Percentiles rank a stretch among this genome's conserved stretches.
These are phyloP conservation scores for Brassica juncea DNA, from an alignment of 345 rosid species.

Conservation along the genomic window DNA sequence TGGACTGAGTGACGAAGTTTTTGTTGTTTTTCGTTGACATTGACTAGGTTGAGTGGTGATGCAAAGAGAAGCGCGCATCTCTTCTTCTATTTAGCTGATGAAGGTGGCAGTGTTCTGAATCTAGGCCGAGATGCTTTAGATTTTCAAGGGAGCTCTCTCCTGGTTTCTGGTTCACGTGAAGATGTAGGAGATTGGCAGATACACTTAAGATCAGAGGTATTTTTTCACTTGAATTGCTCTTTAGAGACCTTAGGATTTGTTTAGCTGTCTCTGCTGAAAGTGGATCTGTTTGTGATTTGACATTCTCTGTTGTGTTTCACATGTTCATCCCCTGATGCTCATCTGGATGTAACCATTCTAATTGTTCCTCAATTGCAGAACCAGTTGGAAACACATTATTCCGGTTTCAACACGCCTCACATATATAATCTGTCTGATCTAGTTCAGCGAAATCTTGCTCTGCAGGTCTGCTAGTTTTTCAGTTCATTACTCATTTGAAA, in stretches of 20 bases:
- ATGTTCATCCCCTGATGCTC: constrained; percentile 28
- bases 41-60: constrained; percentile 52
- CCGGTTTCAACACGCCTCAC: constrained; percentile 92
- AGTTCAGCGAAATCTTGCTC: constrained; percentile 70
- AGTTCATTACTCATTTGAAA: constrained; percentile 14
- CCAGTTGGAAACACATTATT: constrained; percentile 68
- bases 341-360: constrained; percentile 14
- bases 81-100: constrained; percentile 92
- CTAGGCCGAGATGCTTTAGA: constrained; percentile 50
- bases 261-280: constrained; percentile 10
- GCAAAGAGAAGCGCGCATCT: constrained; percentile 63
- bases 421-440: constrained; percentile 91
- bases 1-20: constrained; percentile 11
- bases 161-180: constrained; percentile 75
- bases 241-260: not conserved
- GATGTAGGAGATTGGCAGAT: constrained; percentile 90
- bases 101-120: constrained; percentile 68
- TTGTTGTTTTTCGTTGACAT: not conserved
- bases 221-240: not conserved
- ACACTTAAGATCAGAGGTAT: constrained; percentile 76
- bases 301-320: not conserved
- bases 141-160: constrained; percentile 53
- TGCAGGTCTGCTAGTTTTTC: constrained; percentile 56
- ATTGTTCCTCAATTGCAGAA: constrained; percentile 49
- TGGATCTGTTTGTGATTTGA: constrained; percentile 10